These are phyloP conservation scores for Lepidium africanum DNA, from an alignment of 345 rosid genomes.

Conservation along the genomic window DNA sequence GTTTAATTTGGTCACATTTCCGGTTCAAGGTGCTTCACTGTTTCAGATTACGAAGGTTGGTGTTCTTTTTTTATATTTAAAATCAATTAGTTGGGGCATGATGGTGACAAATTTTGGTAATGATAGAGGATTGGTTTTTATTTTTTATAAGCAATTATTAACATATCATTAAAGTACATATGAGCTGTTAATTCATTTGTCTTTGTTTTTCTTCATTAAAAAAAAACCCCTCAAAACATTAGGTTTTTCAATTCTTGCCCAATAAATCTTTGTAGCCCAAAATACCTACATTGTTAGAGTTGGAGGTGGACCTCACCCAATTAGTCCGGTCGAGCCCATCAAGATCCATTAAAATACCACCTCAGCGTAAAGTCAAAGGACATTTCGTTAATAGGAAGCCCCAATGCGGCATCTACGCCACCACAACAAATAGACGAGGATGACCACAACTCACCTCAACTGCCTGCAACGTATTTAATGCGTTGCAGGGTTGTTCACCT, in stretches of 20 bases:
- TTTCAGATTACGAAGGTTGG: background rate
- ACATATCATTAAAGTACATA: background rate
- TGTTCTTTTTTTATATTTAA: background rate
- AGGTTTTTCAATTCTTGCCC: background rate
- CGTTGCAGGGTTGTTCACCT: too few relatives aligned
- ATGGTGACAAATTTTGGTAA: conserved; percentile 22
- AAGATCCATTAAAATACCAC: too few relatives aligned
- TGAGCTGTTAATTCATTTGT: conserved; percentile 10
- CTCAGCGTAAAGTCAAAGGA: too few relatives aligned
- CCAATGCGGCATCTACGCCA: too few relatives aligned
- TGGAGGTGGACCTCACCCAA: too few relatives aligned
- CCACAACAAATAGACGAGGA: too few relatives aligned
- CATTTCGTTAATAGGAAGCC: too few relatives aligned
- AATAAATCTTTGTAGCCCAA: background rate
- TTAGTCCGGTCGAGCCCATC: too few relatives aligned
- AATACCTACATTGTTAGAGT: background rate
- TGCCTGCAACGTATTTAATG: too few relatives aligned
- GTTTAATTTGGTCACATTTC: background rate
- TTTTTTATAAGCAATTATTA: too few relatives aligned
- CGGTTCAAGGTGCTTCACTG: background rate
- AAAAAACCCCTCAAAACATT: background rate
- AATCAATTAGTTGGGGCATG: conserved; percentile 15
- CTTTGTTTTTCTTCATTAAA: background rate
- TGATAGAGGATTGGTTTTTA: background rate
- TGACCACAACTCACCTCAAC: too few relatives aligned